Conservation (phyloP, 306 rosid genomes). For the Inga oerstediana region DNA sequence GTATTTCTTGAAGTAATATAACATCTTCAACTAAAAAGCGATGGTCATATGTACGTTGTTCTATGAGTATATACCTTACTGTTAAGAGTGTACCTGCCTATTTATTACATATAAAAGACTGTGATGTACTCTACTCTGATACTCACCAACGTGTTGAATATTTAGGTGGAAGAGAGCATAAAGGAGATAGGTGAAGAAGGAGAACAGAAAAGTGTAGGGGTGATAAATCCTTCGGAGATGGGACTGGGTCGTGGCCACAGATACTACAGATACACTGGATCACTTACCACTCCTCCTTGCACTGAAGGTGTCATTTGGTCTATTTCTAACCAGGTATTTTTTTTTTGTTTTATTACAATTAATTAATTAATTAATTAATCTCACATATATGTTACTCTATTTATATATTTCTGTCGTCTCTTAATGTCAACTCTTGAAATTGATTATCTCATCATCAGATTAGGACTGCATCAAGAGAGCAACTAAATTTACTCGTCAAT, state of each 20-base stretch:
- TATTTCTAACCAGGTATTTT: slow-evolving; percentile 49
- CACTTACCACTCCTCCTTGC: slow-evolving; percentile 78
- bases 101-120: no score
- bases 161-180: slow-evolving; percentile 49
- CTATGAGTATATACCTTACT: no score
- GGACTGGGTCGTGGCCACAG: slow-evolving; percentile 35
- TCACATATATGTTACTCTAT: neutral
- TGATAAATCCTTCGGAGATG: slow-evolving; percentile 48
- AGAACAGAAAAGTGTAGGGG: slow-evolving; percentile 40
- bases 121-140: no score
- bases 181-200: slow-evolving; percentile 23
- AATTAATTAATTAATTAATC: neutral
- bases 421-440: neutral
- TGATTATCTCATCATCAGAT: slow-evolving; percentile 40
- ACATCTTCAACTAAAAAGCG: no score
- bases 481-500: slow-evolving; percentile 46
- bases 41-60: no score
- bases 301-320: slow-evolving; percentile 74
- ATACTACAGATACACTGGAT: slow-evolving; percentile 68
- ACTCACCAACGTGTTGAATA: neutral
- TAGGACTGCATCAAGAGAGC: slow-evolving; percentile 49
- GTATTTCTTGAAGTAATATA: no score
- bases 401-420: neutral
- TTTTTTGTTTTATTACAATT: neutral
- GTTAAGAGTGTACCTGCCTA: no score